Evolutionary conservation across 257 asterid species (phyloP).

Genomic region (Asclepias syriaca): DNA sequence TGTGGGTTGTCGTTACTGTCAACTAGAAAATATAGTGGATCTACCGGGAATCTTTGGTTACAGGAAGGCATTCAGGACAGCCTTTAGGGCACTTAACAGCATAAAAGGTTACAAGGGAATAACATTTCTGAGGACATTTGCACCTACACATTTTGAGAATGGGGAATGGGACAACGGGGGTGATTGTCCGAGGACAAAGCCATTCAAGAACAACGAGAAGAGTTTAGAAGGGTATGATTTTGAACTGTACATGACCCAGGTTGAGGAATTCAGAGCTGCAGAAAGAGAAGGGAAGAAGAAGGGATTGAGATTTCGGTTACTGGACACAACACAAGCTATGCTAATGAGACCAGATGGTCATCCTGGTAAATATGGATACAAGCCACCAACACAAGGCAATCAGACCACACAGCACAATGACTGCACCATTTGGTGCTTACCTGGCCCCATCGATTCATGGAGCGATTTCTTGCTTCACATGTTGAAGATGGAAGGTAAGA

Average conservation of each 20-base stretch:
- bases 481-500: constrained; percentile 37
- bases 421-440: constrained; percentile 47
- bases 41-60: constrained; percentile 30
- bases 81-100: constrained; percentile 29
- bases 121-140: constrained; percentile 26
- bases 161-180: constrained; percentile 37
- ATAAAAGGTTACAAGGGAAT: constrained; percentile 23
- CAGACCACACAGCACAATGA: constrained; percentile 31
- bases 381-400: constrained; percentile 16
- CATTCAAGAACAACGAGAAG: constrained; percentile 24
- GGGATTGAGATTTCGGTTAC: constrained; percentile 25
- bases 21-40: constrained; percentile 17
- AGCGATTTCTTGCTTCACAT: constrained; percentile 38
- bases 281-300: constrained; percentile 25
- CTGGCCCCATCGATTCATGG: constrained; percentile 49
- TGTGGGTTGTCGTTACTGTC: constrained; percentile 36
- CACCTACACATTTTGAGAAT: constrained; percentile 39
- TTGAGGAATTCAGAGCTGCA: constrained; percentile 32
- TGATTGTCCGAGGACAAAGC: constrained; percentile 26
- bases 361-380: constrained; percentile 33
- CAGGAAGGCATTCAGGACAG: constrained; percentile 32
- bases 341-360: constrained; percentile 43
- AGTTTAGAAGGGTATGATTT: constrained; percentile 15
- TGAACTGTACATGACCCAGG: constrained; percentile 29
- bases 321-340: constrained; percentile 36